These are phyloP conservation scores for Conticribra guillardii DNA, from an alignment of 108 stramenopile species.

Conservation along the genomic window DNA sequence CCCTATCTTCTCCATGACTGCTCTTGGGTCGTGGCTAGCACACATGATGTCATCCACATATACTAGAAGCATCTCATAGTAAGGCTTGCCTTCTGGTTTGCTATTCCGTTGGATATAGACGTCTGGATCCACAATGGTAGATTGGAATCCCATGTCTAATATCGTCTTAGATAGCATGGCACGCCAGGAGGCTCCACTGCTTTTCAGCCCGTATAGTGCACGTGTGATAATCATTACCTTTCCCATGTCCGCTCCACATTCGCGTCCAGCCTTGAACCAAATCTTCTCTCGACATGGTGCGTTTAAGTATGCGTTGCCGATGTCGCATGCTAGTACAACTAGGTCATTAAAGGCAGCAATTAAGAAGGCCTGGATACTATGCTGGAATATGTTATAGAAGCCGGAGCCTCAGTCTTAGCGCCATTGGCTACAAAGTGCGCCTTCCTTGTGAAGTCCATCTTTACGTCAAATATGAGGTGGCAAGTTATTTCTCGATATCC, in stretches of 20 bases:
- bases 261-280: slow-evolving; percentile 35
- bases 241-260: slow-evolving; percentile 42
- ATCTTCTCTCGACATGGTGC: slow-evolving; percentile 34
- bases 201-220: slow-evolving; percentile 56
- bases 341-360: no score
- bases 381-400: slow-evolving; percentile 54
- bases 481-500: slow-evolving; percentile 29
- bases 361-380: slow-evolving; percentile 46
- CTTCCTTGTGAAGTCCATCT: no score
- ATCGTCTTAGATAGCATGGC: no score
- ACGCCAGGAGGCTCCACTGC: slow-evolving; percentile 26
- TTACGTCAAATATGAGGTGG: slow-evolving; percentile 12
- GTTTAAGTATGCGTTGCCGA: slow-evolving; percentile 46
- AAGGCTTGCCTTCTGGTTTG: no score
- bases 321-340: slow-evolving; percentile 22
- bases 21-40: slow-evolving; percentile 6
- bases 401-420: no score
- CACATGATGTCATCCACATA: background rate
- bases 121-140: no score
- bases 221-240: slow-evolving; percentile 27
- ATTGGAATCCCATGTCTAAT: background rate
- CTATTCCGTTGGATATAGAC: no score
- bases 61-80: no score
- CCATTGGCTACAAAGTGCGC: no score
- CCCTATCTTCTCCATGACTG: background rate